Conservation (phyloP, 768 basidiomycete genomes). For the Hygrophoropsis aurantiaca region DNA sequence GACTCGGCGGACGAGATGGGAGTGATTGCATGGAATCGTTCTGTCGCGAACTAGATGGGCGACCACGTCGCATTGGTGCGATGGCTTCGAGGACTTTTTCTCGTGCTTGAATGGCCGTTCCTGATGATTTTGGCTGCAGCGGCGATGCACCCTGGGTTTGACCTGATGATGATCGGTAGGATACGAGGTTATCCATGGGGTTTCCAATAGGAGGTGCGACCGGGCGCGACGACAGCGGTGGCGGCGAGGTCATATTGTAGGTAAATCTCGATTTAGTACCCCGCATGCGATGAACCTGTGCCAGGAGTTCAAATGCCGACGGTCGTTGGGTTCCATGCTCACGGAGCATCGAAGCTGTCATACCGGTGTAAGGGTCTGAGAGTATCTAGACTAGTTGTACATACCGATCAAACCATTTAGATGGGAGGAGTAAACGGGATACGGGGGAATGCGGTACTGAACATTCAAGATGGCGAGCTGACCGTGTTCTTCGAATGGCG, state of each 20-base stretch:
- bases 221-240: slow-evolving; percentile 44
- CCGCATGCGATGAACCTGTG: slow-evolving; percentile 80
- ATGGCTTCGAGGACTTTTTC: slow-evolving; percentile 81
- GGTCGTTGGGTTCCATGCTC: slow-evolving; percentile 89
- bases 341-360: slow-evolving; percentile 85
- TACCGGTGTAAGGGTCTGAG: slow-evolving; percentile 10
- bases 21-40: slow-evolving; percentile 37
- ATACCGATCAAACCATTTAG: slow-evolving; percentile 83
- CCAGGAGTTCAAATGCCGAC: slow-evolving; percentile 82
- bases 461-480: slow-evolving; percentile 95
- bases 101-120: slow-evolving; percentile 65
- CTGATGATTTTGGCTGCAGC: slow-evolving; percentile 23
- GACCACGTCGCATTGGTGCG: slow-evolving; percentile 74
- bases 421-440: slow-evolving; percentile 81
- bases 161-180: slow-evolving; percentile 29
- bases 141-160: slow-evolving; percentile 11
- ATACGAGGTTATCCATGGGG: slow-evolving; percentile 38
- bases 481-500: slow-evolving; percentile 98
- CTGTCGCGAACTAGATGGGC: slow-evolving; percentile 45
- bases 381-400: slow-evolving; percentile 18
- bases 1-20: slow-evolving; percentile 21
- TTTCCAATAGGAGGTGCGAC: slow-evolving; percentile 25
- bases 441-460: slow-evolving; percentile 88
- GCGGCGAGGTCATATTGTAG: slow-evolving; percentile 57
- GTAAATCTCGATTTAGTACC: slow-evolving; percentile 81